Percentiles rank a stretch among this genome's conserved stretches.
Evolutionary conservation across 2,329 filamentous ascomycete species (phyloP).

Genomic region (Monilinia vaccinii-corymbosi): DNA sequence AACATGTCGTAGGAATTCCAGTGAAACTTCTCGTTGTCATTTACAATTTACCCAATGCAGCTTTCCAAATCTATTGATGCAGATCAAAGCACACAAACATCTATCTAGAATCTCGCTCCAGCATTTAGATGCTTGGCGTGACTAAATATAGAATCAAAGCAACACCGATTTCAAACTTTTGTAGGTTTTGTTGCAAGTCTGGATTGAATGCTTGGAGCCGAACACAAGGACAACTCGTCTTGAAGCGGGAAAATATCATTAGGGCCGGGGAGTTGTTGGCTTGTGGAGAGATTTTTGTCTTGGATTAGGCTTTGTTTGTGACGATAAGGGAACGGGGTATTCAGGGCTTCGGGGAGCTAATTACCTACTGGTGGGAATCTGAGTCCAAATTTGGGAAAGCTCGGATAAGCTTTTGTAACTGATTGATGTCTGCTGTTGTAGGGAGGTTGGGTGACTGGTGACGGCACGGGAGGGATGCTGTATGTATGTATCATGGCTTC

Average conservation of each 20-base stretch:
- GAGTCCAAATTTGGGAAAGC: background rate
- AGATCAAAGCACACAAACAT: background rate
- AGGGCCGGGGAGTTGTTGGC: background rate
- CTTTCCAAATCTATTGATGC: background rate
- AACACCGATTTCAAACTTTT: conserved; percentile 3
- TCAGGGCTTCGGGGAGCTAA: background rate
- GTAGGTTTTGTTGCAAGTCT: conserved; percentile 17
- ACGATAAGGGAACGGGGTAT: background rate
- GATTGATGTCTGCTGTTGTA: background rate
- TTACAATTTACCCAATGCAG: background rate
- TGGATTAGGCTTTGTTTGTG: background rate
- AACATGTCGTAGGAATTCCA: background rate
- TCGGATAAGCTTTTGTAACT: background rate
- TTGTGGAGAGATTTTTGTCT: background rate
- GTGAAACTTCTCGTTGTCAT: background rate
- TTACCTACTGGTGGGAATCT: background rate
- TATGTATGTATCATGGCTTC: background rate
- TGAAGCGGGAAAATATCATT: background rate
- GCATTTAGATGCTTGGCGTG: background rate
- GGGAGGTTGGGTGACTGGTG: background rate
- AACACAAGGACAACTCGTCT: background rate
- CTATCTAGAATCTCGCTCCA: background rate
- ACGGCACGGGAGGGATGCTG: background rate
- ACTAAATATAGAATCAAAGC: background rate
- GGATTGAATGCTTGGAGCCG: conserved; percentile 11